Evolutionary conservation across 495 filamentous ascomycete genomes (phyloP).

Genomic region (Aspergillus kassunensis): DNA sequence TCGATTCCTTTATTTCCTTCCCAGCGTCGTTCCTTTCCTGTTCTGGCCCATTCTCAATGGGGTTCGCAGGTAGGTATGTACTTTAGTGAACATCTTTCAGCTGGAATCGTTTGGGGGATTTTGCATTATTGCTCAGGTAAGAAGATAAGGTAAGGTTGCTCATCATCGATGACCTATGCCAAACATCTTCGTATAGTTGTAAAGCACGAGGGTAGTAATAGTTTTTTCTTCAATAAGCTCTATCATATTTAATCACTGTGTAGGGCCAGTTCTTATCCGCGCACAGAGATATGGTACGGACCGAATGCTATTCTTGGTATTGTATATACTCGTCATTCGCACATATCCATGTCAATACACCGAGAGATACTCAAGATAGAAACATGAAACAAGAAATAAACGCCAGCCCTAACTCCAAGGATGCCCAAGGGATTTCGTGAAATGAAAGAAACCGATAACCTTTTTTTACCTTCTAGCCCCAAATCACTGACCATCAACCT

Average conservation of each 20-base stretch:
- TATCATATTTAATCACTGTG: constrained; percentile 4
- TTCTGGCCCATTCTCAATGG: constrained; percentile 15
- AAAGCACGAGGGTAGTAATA: constrained; percentile 25
- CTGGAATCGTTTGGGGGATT: constrained; percentile 18
- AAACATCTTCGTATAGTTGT: constrained; percentile 29
- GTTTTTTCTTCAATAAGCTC: constrained; percentile 7
- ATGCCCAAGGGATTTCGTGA: constrained; percentile 24
- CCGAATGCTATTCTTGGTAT: constrained; percentile 13
- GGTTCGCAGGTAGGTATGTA: constrained; percentile 49
- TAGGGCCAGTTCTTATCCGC: too few relatives aligned
- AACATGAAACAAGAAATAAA: constrained; percentile 17
- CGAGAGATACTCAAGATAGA: background rate
- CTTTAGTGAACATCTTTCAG: constrained; percentile 34
- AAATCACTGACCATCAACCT: constrained; percentile 36
- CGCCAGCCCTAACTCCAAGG: constrained; percentile 40
- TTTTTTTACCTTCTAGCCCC: constrained; percentile 11
- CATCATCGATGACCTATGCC: constrained; percentile 29
- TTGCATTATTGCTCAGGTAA: constrained; percentile 51
- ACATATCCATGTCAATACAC: too few relatives aligned
- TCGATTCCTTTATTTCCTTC: constrained; percentile 16
- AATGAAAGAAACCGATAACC: constrained; percentile 25
- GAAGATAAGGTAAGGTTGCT: constrained; percentile 66
- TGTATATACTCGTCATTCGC: constrained; percentile 33
- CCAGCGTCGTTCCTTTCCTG: constrained; percentile 19
- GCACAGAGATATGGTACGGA: constrained; percentile 8